Percentiles rank a stretch among this genome's conserved stretches.
These are phyloP conservation scores for Dillenia suffruticosa DNA, from an alignment of 164 flowering plant species.

Conservation along the genomic window DNA sequence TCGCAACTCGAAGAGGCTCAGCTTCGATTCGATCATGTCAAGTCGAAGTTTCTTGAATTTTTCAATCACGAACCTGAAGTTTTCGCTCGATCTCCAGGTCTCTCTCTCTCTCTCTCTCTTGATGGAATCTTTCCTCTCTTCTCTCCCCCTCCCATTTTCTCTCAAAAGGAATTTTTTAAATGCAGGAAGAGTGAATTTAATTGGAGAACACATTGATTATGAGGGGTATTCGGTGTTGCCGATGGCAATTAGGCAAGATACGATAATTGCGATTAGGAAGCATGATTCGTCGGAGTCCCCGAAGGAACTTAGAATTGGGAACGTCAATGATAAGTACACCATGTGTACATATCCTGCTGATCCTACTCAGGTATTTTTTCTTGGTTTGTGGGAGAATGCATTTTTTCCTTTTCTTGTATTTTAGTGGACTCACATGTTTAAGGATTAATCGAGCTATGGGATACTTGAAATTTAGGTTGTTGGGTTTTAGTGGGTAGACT, in stretches of 20 bases:
- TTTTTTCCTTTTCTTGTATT: too few species aligned
- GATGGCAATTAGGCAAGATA: conserved; percentile 93
- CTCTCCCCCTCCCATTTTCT: neutral
- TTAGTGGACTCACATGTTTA: too few species aligned
- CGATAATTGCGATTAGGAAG: conserved; percentile 79
- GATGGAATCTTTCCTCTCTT: neutral
- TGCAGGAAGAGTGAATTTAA: conserved; percentile 92
- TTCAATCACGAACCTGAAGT: conserved; percentile 65
- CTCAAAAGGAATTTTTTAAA: neutral
- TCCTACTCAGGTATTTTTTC: conserved; percentile 55
- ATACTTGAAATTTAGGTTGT: too few species aligned
- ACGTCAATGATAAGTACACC: conserved; percentile 69
- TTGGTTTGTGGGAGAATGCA: too few species aligned
- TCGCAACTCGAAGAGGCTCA: conserved; percentile 74
- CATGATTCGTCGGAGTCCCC: conserved; percentile 30
- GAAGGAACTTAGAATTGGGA: conserved; percentile 61
- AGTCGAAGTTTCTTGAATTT: conserved; percentile 52
- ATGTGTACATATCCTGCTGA: conserved; percentile 86
- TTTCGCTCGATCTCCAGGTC: conserved; percentile 94
- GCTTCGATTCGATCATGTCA: conserved; percentile 57
- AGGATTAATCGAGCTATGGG: too few species aligned
- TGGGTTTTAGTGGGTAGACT: too few species aligned
- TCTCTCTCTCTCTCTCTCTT: neutral
- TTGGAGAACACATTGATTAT: conserved; percentile 95
- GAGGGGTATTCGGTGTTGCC: conserved; percentile 98